Percentiles rank a stretch among this genome's conserved stretches.
Evolutionary conservation across 441 rosid species (phyloP).

Genomic region (Capsella rubella): DNA sequence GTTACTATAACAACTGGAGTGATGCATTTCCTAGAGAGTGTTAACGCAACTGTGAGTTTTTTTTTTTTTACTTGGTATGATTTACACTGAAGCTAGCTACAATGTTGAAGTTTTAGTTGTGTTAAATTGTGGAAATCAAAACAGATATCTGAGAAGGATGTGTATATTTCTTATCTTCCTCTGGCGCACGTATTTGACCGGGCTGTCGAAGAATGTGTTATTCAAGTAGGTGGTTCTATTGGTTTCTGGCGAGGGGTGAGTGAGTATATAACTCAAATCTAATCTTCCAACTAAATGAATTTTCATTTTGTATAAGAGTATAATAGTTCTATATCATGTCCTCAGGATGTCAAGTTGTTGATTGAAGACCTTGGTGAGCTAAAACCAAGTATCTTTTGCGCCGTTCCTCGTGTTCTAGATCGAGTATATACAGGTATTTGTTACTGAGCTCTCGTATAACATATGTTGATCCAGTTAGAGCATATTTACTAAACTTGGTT

Average conservation of each 20-base stretch:
- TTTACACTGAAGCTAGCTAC: background rate
- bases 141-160: conserved; percentile 78
- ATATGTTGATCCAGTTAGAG: background rate
- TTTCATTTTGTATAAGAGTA: conserved; percentile 5
- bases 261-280: conserved; percentile 24
- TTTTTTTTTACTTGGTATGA: background rate
- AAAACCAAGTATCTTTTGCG: conserved; percentile 88
- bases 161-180: conserved; percentile 94
- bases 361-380: conserved; percentile 92
- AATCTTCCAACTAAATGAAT: conserved; percentile 10
- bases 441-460: background rate
- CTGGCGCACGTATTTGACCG: conserved; percentile 98
- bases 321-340: conserved; percentile 1
- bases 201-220: conserved; percentile 84
- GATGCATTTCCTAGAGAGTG: conserved; percentile 57
- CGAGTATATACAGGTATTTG: conserved; percentile 57
- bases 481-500: background rate
- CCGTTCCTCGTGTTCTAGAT: conserved; percentile 98
- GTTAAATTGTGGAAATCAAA: conserved; percentile 9
- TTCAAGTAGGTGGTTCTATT: conserved; percentile 79
- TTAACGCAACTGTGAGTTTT: conserved; percentile 68
- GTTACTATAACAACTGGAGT: conserved; percentile 82
- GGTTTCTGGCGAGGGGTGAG: conserved; percentile 86
- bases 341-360: conserved; percentile 89
- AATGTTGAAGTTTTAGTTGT: background rate